Conservation (phyloP, 2,329 filamentous ascomycete species). For the Colletotrichum zoysiae region DNA sequence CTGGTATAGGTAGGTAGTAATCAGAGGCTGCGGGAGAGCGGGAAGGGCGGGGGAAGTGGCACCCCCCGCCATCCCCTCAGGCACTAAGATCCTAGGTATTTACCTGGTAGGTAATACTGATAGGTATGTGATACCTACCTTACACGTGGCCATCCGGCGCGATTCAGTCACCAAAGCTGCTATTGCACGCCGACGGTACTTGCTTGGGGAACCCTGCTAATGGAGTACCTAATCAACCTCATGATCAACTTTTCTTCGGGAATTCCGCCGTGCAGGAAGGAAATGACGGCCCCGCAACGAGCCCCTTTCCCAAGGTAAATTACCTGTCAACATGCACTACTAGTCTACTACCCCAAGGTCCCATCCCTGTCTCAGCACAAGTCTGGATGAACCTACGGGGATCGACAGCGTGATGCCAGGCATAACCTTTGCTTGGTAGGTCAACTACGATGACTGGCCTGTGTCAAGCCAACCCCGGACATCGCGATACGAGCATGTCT, state of each 20-base stretch:
- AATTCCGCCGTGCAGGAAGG: neutral
- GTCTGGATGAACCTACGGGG: constrained; percentile 32
- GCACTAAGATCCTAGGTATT: no score
- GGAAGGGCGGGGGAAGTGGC: neutral
- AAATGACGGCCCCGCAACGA: constrained; percentile 22
- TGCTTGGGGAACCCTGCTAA: neutral
- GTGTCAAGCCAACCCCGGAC: neutral
- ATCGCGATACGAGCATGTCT: constrained; percentile 19
- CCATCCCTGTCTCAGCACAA: constrained; percentile 16
- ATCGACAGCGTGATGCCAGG: constrained; percentile 26
- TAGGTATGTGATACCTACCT: no score
- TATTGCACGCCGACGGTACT: no score
- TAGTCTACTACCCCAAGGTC: neutral
- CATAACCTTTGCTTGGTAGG: constrained; percentile 7
- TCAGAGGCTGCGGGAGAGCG: no score
- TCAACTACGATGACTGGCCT: neutral
- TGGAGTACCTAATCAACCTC: neutral
- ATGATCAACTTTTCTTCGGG: neutral
- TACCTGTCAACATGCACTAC: no score
- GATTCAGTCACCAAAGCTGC: no score
- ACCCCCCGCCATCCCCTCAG: neutral
- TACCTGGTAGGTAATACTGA: no score
- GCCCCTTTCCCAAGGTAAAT: constrained; percentile 2
- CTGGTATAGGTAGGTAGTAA: neutral
- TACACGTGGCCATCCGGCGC: no score